Evolutionary conservation across 345 rosid genomes (phyloP).

Genomic region (Gossypioides kirkii): DNA sequence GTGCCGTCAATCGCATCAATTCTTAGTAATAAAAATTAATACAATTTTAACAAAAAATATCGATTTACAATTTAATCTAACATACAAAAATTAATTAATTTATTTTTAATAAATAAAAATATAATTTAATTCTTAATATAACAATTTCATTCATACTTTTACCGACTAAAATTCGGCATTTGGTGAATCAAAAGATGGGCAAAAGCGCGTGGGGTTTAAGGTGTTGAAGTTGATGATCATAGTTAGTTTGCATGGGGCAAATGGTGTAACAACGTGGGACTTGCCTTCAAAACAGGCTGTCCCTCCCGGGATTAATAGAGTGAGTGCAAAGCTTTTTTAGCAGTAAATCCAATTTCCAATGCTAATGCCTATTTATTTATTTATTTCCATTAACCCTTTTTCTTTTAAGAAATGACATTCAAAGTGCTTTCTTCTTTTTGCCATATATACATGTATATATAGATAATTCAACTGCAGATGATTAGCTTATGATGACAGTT

Average conservation of each 20-base stretch:
- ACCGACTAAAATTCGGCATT: not conserved
- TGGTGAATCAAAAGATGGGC: not conserved
- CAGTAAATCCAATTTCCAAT: slow-evolving; percentile 16
- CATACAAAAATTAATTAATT: no score
- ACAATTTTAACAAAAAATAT: no score
- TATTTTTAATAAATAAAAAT: no score
- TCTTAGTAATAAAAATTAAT: no score
- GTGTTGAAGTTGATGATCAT: not conserved
- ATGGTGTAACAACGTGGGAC: not conserved
- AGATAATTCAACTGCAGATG: not conserved
- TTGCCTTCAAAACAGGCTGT: slow-evolving; percentile 18
- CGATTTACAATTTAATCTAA: no score
- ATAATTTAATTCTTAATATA: no score
- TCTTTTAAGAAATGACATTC: not conserved
- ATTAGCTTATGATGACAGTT: not conserved
- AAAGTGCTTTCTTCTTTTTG: not conserved
- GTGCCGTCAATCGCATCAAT: accelerated
- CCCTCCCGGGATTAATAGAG: not conserved
- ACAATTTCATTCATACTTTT: no score
- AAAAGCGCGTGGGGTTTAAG: slow-evolving; percentile 1
- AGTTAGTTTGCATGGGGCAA: not conserved
- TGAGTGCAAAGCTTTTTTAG: not conserved
- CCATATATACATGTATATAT: not conserved
- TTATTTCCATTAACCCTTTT: not conserved
- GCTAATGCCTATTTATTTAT: not conserved